Base-by-base conservation (phyloP, 2,329 filamentous ascomycete species). In the Tolypocladium inflatum region DNA sequence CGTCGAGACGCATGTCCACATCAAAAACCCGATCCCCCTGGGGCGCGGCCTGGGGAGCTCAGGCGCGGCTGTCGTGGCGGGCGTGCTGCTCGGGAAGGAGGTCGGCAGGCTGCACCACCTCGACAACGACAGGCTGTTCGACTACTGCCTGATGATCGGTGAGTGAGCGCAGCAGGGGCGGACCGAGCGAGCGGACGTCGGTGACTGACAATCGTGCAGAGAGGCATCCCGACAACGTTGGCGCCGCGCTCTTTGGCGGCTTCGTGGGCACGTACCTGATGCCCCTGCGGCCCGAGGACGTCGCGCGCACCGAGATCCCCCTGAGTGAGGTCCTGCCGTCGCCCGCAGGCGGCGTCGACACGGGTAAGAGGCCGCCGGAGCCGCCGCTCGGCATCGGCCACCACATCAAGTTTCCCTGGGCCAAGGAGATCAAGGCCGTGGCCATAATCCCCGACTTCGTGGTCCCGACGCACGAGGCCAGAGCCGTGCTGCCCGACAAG, bases 121-220 rank as follows among this genome's bases (percentile, higher is more conserved):
- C 62, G 85, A 84, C 59, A 87, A 90, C 67, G 88, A 90, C 63
- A 82, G 94, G 43, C 83, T 99, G 70, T 87, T 99, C 66, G 94
- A 99, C 75, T 99, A 91, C 73, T 96, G 91, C 70, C 79, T 99
- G 64, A 99, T 99, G 94, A 96, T 97, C 73, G 90, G 87, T 88
- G 73, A 37, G 48, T n/a, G 9, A 37, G 35, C 19, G 19, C 48
- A 9, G 48, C 30, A 15, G 19, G 3, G 5, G 8, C 2, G 4
- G 5, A 21, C 35, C 19, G 9, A 21, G 30, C 48, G 21, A 13
- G 1, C 8, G 5, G 39, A 6, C 30, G 6, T 7, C 21, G 2
- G 8, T 21, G 21, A 35, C 55, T 59, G 51, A 59, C 42, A 11
- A 17, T 35, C 6, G 4, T 6, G 71, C 61, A 86, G 84, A 96